Percentiles rank a stretch among this genome's conserved stretches.
Evolutionary conservation across 768 basidiomycete species (phyloP).

Genomic region (Hemileccinum rubropunctum): DNA sequence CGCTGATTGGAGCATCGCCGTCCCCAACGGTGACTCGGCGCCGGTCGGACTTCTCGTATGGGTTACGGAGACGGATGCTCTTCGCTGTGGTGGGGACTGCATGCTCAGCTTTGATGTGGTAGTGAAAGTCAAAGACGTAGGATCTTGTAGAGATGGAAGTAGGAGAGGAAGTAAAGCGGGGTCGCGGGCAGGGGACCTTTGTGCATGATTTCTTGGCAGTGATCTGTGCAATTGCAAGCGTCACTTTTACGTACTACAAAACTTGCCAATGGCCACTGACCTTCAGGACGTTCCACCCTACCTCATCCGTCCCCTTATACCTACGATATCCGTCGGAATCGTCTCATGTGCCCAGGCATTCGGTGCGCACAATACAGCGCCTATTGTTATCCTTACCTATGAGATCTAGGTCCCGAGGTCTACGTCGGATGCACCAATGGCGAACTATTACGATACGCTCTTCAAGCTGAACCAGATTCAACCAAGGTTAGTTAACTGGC

Average conservation of each 20-base stretch:
- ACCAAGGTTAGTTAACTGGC: conserved; percentile 38
- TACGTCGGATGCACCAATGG: conserved; percentile 88
- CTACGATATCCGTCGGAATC: conserved; percentile 27
- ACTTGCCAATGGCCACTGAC: conserved; percentile 18
- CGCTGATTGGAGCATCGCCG: conserved; percentile 9
- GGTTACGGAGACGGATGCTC: conserved; percentile 18
- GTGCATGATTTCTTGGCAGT: conserved; percentile 18
- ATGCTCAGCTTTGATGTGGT: conserved; percentile 7
- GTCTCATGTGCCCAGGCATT: conserved; percentile 53
- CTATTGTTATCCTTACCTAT: conserved; percentile 1
- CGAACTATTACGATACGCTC: conserved; percentile 74
- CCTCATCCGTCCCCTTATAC: conserved; percentile 48
- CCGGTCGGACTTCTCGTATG: conserved; percentile 13
- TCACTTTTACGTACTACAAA: conserved; percentile 19
- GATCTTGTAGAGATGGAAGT: neutral
- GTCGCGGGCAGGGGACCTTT: conserved; percentile 1
- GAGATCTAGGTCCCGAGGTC: conserved; percentile 68
- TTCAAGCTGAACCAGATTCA: conserved; percentile 53
- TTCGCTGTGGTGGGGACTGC: conserved; percentile 15
- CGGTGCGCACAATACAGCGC: conserved; percentile 35
- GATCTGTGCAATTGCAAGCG: neutral
- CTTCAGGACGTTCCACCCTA: conserved; percentile 62
- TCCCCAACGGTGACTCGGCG: conserved; percentile 16
- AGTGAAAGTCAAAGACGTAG: neutral
- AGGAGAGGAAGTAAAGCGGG: conserved; percentile 5